Base-by-base conservation (phyloP, 1,284 basidiomycete species). In the Ustilago tritici region DNA sequence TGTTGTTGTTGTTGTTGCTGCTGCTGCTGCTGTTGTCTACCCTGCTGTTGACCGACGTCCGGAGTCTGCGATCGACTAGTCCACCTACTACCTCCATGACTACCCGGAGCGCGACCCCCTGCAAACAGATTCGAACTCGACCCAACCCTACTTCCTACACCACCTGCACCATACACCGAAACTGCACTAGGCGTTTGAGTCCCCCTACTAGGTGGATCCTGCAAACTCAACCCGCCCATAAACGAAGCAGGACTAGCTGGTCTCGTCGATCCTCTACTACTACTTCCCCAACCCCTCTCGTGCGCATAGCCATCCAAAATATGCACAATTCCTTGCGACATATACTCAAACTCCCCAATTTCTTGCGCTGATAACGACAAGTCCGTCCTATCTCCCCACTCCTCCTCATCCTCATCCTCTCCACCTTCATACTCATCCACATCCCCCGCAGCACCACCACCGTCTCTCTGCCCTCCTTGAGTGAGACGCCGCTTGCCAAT, bases 321-420 rank as follows among this genome's bases (percentile, higher is more conserved):
- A 8, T 73, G 65, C 14, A 84, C 84, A 41, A 85, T 73, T 49
- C 74, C 75, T 23, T 67, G 73, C 14, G 73, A 82, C 58, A 85
- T 71, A 17, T 52, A 53, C 54, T 84, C 81, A 31, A 85, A 80
- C 65, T 85, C 84, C 10, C 67, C 75, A 15, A 79, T 70, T 71
- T 85, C 84, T 49, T 76, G 78, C 28, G 69, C 46, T n/a, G 72
- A 69, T 15, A 84, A 60, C 34, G 72, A 70, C 4, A 82, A 70
- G 34, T 84, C 82, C n/a, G 63, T 67, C 23, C 69, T 31, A 40
- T 80, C 68, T 3, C 62, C 68, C 65, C 65, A 70, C 31, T 65
- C 70, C 8, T 76, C 75, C 0, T 61, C 64, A 36, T 70, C 72
- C 1, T 71, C 70, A 28, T 62, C 76, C 17, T 69, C 61, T 36